Evolutionary conservation across 805 yeast genomes (phyloP).

Genomic region (Priceomyces carsonii): DNA sequence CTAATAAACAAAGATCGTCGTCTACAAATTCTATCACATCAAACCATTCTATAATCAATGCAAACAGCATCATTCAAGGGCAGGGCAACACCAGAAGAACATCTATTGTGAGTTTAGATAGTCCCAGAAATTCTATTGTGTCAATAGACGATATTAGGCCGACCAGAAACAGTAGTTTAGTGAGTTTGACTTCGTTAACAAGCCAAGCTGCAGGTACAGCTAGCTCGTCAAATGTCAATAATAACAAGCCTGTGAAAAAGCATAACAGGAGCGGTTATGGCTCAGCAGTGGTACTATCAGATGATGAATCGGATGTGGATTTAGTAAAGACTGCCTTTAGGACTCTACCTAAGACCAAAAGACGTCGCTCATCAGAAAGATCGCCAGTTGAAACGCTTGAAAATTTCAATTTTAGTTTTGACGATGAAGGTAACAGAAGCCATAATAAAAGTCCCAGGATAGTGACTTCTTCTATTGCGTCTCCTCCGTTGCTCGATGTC

Average conservation of each 20-base stretch:
- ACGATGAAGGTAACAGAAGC: no score
- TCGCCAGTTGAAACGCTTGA: no score
- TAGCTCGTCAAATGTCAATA: background rate
- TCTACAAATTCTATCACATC: constrained; percentile 33
- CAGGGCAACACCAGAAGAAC: constrained; percentile 30
- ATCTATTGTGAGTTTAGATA: constrained; percentile 38
- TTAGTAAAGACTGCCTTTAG: constrained; percentile 14
- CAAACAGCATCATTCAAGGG: constrained; percentile 7
- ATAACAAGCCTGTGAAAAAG: constrained; percentile 1
- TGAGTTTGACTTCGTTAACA: constrained; percentile 18
- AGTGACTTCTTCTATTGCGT: no score
- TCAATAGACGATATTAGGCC: constrained; percentile 37
- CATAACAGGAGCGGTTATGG: constrained; percentile 6
- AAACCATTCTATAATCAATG: constrained; percentile 18
- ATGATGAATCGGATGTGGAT: constrained; percentile 39
- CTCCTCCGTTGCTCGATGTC: no score
- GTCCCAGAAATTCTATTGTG: constrained; percentile 42
- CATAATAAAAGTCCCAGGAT: no score
- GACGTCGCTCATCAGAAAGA: no score
- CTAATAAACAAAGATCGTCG: constrained; percentile 30
- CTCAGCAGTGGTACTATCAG: constrained; percentile 29
- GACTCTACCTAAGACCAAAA: constrained; percentile 14
- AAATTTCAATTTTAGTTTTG: no score
- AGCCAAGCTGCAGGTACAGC: constrained; percentile 7
- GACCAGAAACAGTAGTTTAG: constrained; percentile 35